phyloP scores from a whole-genome alignment of 371 early-diverging fungal genomes.

The Rhizopus stolonifer region DNA sequence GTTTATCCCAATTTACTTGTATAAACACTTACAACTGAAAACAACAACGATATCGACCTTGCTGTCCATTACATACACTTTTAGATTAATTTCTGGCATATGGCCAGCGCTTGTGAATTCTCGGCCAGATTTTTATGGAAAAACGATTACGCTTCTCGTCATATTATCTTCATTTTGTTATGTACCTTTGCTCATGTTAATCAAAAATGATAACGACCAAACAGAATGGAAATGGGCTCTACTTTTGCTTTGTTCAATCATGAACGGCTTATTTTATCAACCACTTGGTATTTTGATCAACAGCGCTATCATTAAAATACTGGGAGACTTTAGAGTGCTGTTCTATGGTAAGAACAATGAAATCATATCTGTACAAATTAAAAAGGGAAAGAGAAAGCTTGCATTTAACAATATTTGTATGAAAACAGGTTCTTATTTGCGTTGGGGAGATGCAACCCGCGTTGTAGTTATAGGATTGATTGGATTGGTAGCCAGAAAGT shows the following conservation, averaged over 20 bases:
- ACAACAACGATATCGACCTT: conserved; percentile 9
- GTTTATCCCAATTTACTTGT: conserved; percentile 22
- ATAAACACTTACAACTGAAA: conserved; percentile 12
- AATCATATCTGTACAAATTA: no score
- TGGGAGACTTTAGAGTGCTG: conserved; percentile 34
- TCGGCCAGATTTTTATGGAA: conserved; percentile 9
- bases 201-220: not conserved
- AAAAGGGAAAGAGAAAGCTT: not conserved
- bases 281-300: conserved; percentile 29
- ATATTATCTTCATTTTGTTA: conserved; percentile 7
- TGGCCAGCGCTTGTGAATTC: conserved; percentile 13
- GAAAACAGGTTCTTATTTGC: conserved; percentile 24
- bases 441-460: conserved; percentile 12
- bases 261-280: conserved; percentile 30
- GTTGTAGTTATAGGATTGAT: conserved; percentile 11
- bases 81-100: conserved; percentile 11
- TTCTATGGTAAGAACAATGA: conserved; percentile 28
- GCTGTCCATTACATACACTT: conserved; percentile 5
- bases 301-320: conserved; percentile 30
- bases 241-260: conserved; percentile 5
- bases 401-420: not conserved
- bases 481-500: conserved; percentile 5
- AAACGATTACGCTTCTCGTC: conserved; percentile 4
- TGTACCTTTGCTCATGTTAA: conserved; percentile 1
- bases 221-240: not conserved